Percentiles rank a stretch among this genome's conserved stretches.
phyloP scores from a whole-genome alignment of 179 eudicot species.

The Patellifolia procumbens region DNA sequence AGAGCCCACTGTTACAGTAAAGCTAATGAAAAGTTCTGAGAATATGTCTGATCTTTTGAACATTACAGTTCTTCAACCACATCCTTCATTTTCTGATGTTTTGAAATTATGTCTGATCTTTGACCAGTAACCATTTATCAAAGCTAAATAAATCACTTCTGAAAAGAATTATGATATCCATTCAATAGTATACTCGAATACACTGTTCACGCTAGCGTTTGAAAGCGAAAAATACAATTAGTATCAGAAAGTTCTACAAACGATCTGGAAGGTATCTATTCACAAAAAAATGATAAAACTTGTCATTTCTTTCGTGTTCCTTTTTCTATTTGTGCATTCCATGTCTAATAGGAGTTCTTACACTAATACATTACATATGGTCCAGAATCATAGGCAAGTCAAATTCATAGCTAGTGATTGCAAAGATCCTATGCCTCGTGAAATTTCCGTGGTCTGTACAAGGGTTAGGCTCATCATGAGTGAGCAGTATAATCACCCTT shows the following conservation, averaged over 20 bases:
- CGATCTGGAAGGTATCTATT: not conserved
- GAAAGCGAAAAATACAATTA: not conserved
- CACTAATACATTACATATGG: no score
- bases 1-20: not conserved
- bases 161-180: no score
- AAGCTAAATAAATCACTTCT: no score
- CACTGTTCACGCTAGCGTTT: not conserved
- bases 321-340: no score
- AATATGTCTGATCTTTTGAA: no score
- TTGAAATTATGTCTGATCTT: not conserved
- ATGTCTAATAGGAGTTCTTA: no score
- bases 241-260: not conserved
- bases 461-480: slow-evolving; percentile 15
- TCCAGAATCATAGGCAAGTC: not conserved
- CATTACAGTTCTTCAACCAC: slow-evolving; percentile 3
- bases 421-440: not conserved
- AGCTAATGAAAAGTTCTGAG: not conserved
- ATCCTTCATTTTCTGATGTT: not conserved
- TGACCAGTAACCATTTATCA: not conserved
- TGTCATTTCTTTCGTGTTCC: no score
- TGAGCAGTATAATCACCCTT: slow-evolving; percentile 2
- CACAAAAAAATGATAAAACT: not conserved
- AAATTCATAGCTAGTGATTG: not conserved
- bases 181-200: not conserved
- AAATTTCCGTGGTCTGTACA: slow-evolving; percentile 12